phyloP scores from a whole-genome alignment of 2,329 filamentous ascomycete species.

The Colletotrichum liaoningense region DNA sequence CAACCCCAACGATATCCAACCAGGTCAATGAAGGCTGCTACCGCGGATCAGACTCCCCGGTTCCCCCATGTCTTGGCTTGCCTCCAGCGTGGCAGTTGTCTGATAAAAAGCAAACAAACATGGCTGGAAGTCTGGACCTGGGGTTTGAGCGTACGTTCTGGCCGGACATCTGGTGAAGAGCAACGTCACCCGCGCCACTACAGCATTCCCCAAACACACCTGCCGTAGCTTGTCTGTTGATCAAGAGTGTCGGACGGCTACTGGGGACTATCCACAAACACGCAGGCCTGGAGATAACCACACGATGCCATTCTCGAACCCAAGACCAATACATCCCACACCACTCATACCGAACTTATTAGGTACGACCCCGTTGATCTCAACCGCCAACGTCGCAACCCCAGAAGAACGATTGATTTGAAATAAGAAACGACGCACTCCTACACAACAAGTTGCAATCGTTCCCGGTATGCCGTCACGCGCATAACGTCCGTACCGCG shows the following conservation, averaged over 20 bases:
- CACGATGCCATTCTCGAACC: too few species aligned
- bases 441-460: neutral
- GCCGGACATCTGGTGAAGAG: too few species aligned
- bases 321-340: too few species aligned
- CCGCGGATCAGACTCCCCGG: slow-evolving; percentile 5
- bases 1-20: neutral
- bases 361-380: too few species aligned
- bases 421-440: neutral
- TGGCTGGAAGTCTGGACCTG: neutral
- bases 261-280: too few species aligned
- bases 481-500: slow-evolving; percentile 12
- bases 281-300: too few species aligned
- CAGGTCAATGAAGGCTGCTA: neutral
- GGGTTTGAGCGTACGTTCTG: too few species aligned
- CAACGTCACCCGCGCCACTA: too few species aligned
- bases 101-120: neutral
- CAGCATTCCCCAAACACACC: too few species aligned
- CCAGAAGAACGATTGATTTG: neutral
- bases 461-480: neutral
- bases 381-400: neutral
- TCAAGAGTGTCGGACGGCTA: too few species aligned
- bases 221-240: too few species aligned
- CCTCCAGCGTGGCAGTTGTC: neutral
- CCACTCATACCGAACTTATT: too few species aligned
- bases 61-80: slow-evolving; percentile 7